Base-by-base conservation (phyloP, 1,139 yeast genomes). In the Saccharomycopsis hybrid region DNA sequence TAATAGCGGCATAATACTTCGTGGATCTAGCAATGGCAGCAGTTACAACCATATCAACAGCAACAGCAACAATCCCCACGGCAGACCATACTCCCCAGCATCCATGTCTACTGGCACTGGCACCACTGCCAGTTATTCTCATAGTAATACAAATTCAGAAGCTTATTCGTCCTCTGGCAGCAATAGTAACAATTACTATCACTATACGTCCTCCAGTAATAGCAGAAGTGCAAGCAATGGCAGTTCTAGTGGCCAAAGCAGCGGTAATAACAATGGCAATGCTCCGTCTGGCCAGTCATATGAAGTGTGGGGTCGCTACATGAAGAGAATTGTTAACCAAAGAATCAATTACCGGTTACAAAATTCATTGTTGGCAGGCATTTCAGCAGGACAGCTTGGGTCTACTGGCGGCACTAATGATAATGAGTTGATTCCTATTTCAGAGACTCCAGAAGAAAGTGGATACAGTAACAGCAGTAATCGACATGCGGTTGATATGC, bases 231-330 rank as follows among this genome's bases (percentile, higher is more conserved):
- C 30, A 40, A 28, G 13, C 29, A 11, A 7, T 9, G 36, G 36
- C 27, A 40, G 30, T 13, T 37, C 18, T 7, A 7, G 18, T 24
- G 18, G 40, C 18, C 40, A 37, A 37, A n/a, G 35, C 11, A 31
- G 35, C 35, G 11, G 35, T 31, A 31, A 11, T 31, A 11, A 11
- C 7, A 31, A 11, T 31, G 35, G 35, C 7, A 31, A 31, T 11
- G 11, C 35, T 31, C 39, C 39, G 13, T 5, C 9, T 11, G 18
- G 18, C 5, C 39, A 36, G 24, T 11, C 39, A 13, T 36, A 36
- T n/a, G 54, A 50, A 25, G 45, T 41, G 5, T 52, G 53, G 55
- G 48, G 50, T 18, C 49, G 44, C 35, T 52, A 52, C 39, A 50
- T 52, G 53, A 52, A 46, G 45, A 41, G 38, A 41, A 47, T 52